Percentiles rank a stretch among this genome's conserved stretches.
Conservation (phyloP, 148 eudicot genomes). For the Rhododendron ovatum region DNA sequence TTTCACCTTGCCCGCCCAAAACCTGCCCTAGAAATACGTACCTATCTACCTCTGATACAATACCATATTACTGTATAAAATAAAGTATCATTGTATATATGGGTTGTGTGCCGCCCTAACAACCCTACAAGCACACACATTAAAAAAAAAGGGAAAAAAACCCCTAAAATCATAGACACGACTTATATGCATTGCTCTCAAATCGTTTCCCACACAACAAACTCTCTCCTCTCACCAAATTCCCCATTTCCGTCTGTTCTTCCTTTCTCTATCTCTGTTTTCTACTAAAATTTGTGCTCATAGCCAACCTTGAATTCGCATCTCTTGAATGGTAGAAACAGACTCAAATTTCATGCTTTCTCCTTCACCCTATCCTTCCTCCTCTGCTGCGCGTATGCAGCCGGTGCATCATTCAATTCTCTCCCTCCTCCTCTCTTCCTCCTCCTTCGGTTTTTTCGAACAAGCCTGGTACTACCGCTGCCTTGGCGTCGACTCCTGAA, state of each 20-base stretch:
- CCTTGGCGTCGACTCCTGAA: constrained; percentile 35
- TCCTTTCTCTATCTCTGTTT: background rate
- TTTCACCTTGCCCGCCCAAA: background rate
- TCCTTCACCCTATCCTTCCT: constrained; percentile 6
- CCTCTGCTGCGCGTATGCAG: constrained; percentile 5
- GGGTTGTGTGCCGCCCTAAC: background rate
- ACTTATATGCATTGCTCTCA: background rate
- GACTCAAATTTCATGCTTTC: constrained; percentile 14
- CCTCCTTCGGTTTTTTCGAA: constrained; percentile 49
- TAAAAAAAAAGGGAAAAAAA: too few species aligned
- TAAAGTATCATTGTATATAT: background rate
- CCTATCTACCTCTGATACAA: background rate
- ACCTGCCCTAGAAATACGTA: background rate
- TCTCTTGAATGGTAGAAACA: constrained; percentile 33
- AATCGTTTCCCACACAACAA: background rate
- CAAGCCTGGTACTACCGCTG: constrained; percentile 66
- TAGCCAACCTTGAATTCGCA: background rate
- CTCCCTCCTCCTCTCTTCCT: constrained; percentile 10
- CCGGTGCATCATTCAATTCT: constrained; percentile 5
- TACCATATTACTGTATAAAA: too few species aligned
- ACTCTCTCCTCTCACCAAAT: background rate
- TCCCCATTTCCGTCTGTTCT: background rate
- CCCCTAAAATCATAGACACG: background rate
- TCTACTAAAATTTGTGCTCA: background rate
- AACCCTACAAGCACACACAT: background rate